Evolutionary conservation across 164 flowering plant genomes (phyloP).

Genomic region (Piper longum): DNA sequence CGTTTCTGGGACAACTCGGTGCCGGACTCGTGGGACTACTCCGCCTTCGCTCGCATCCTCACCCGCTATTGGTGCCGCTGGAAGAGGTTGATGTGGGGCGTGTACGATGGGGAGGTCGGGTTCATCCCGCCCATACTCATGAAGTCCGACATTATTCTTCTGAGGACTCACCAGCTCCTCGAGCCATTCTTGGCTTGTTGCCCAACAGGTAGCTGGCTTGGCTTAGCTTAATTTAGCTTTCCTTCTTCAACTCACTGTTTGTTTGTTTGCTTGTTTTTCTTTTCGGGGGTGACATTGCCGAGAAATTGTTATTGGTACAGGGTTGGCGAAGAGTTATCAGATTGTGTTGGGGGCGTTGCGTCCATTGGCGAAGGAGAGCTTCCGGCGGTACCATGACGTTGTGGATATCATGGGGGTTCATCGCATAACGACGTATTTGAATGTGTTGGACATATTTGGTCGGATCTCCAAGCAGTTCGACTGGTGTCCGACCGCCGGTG

Average conservation of each 20-base stretch:
- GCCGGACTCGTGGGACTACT: slow-evolving; percentile 69
- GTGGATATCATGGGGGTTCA: slow-evolving; percentile 36
- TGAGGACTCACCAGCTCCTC: slow-evolving; percentile 49
- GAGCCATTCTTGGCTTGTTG: slow-evolving; percentile 75
- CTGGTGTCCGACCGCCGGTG: background rate
- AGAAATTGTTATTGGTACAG: slow-evolving; percentile 39
- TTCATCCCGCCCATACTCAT: too few relatives aligned
- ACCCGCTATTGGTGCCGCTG: slow-evolving; percentile 25
- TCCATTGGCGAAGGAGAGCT: slow-evolving; percentile 57
- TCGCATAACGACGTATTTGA: slow-evolving; percentile 35
- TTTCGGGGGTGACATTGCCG: slow-evolving; percentile 1
- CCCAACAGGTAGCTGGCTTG: slow-evolving; percentile 42
- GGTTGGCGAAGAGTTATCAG: slow-evolving; percentile 35
- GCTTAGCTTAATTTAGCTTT: too few relatives aligned
- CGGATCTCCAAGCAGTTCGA: slow-evolving; percentile 53
- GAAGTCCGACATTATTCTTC: slow-evolving; percentile 26
- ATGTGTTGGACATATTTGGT: slow-evolving; percentile 40
- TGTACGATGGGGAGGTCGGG: too few relatives aligned
- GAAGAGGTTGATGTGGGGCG: background rate
- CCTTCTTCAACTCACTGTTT: background rate
- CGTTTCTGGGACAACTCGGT: slow-evolving; percentile 62
- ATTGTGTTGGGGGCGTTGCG: slow-evolving; percentile 45
- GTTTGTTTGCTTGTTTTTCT: background rate
- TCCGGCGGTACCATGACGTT: slow-evolving; percentile 43
- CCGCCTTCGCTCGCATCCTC: slow-evolving; percentile 66